phyloP scores from a whole-genome alignment of 768 basidiomycete species.

The Boletellus ananas region DNA sequence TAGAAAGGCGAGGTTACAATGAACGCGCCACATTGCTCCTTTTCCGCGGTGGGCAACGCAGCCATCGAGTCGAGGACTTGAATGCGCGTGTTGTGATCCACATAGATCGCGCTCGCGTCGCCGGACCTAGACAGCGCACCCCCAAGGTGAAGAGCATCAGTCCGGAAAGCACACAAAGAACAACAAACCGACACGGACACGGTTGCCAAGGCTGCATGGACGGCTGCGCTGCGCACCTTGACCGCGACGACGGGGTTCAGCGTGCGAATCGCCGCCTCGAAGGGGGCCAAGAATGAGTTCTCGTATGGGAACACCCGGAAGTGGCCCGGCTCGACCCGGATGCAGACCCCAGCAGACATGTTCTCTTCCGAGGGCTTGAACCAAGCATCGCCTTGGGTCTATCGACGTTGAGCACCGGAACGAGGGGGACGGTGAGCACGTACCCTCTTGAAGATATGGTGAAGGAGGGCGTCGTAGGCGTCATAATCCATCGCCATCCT shows the following conservation, averaged over 20 bases:
- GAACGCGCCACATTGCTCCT: conserved; percentile 90
- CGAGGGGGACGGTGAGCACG: conserved; percentile 14
- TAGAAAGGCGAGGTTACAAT: conserved; percentile 46
- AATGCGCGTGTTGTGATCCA: conserved; percentile 80
- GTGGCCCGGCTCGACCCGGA: conserved; percentile 61
- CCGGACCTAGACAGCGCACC: conserved; percentile 41
- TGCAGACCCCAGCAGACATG: conserved; percentile 72
- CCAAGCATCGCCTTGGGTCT: conserved; percentile 84
- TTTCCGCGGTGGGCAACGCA: conserved; percentile 72
- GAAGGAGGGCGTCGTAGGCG: conserved; percentile 73
- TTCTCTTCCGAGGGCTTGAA: conserved; percentile 85
- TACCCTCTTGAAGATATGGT: conserved; percentile 76
- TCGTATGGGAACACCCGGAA: conserved; percentile 87
- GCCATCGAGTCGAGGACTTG: conserved; percentile 75
- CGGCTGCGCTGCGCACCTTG: conserved; percentile 74
- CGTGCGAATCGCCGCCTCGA: conserved; percentile 70
- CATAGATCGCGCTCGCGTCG: conserved; percentile 57
- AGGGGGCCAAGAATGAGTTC: conserved; percentile 73
- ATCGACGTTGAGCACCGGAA: conserved; percentile 8
- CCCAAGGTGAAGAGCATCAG: conserved; percentile 2
- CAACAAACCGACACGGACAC: conserved; percentile 44
- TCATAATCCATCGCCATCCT: conserved; percentile 52
- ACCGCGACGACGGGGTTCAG: conserved; percentile 85
- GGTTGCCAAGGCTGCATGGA: conserved; percentile 71
- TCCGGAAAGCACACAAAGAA: background rate